Evolutionary conservation across 768 basidiomycete genomes (phyloP).

Genomic region (Termitomyces sp.): DNA sequence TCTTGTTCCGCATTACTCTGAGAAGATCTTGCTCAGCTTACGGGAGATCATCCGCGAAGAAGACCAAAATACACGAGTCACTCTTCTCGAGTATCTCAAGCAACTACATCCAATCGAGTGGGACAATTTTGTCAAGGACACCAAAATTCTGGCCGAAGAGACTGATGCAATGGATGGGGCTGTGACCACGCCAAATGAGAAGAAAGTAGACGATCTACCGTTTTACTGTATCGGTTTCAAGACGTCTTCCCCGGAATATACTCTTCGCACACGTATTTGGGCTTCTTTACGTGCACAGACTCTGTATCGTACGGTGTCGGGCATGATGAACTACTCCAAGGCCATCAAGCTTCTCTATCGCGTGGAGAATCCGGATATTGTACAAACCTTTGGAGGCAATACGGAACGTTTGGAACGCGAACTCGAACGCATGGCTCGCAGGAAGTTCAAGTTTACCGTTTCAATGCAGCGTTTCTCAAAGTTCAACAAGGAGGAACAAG

Average conservation of each 20-base stretch:
- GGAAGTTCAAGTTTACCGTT: slow-evolving; percentile 97
- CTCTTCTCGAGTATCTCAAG: slow-evolving; percentile 95
- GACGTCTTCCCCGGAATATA: slow-evolving; percentile 97
- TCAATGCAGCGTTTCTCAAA: slow-evolving; percentile 99
- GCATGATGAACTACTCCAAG: slow-evolving; percentile 99
- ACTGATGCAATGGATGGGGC: slow-evolving; percentile 54
- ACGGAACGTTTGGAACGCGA: slow-evolving; percentile 95
- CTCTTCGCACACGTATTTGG: slow-evolving; percentile 98
- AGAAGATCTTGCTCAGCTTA: slow-evolving; percentile 94
- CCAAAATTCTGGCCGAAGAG: slow-evolving; percentile 97
- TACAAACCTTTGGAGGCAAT: slow-evolving; percentile 93
- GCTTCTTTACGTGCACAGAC: slow-evolving; percentile 97
- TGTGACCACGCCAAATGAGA: slow-evolving; percentile 60
- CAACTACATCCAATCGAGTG: slow-evolving; percentile 98
- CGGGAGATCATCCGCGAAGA: slow-evolving; percentile 99
- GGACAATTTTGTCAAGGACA: slow-evolving; percentile 99
- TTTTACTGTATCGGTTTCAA: slow-evolving; percentile 99
- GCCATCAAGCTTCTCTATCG: slow-evolving; percentile 99
- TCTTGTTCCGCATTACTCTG: slow-evolving; percentile 96
- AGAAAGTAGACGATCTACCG: slow-evolving; percentile 90
- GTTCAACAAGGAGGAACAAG: slow-evolving; percentile 98
- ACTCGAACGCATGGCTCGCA: slow-evolving; percentile 91
- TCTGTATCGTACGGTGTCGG: slow-evolving; percentile 96
- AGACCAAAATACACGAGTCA: slow-evolving; percentile 94
- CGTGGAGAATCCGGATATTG: slow-evolving; percentile 97